A percentile compares a stretch with the other conserved stretches of the same genome.
phyloP scores from a whole-genome alignment of 2,329 filamentous ascomycete species.

The Sarocladium strictum region DNA sequence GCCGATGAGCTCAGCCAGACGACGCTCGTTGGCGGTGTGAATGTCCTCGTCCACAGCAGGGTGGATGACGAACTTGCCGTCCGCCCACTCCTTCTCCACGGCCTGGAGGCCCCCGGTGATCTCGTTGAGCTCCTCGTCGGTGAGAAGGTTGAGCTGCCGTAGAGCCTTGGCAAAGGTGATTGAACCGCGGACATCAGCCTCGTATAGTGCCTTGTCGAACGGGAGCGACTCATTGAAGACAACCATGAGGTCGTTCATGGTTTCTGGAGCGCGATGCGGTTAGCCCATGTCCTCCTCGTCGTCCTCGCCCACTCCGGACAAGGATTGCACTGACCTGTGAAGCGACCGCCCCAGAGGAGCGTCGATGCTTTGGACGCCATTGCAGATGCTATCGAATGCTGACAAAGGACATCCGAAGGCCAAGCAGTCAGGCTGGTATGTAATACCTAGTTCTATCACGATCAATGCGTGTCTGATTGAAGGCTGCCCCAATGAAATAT shows the following conservation, averaged over 20 bases:
- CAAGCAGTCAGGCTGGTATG: no score
- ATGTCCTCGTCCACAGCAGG: constrained; percentile 53
- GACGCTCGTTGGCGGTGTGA: constrained; percentile 50
- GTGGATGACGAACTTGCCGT: constrained; percentile 44
- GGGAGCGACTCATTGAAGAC: constrained; percentile 75
- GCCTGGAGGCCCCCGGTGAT: constrained; percentile 66
- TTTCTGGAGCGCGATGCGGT: background rate
- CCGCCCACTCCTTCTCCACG: constrained; percentile 50
- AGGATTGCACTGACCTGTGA: constrained; percentile 34
- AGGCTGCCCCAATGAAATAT: no score
- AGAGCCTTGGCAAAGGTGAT: constrained; percentile 82
- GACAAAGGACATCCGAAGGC: no score
- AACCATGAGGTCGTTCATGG: constrained; percentile 56
- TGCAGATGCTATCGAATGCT: no score
- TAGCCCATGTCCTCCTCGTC: constrained; percentile 63
- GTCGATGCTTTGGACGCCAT: no score
- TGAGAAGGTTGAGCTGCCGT: constrained; percentile 67
- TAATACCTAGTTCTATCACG: no score
- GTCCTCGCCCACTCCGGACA: constrained; percentile 16
- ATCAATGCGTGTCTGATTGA: no score
- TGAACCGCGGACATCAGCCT: constrained; percentile 72
- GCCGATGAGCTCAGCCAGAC: constrained; percentile 62
- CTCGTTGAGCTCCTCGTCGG: constrained; percentile 62
- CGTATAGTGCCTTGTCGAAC: constrained; percentile 74
- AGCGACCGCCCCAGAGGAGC: constrained; percentile 45